These are phyloP conservation scores for Arthroderma sp. DNA, from an alignment of 2,329 filamentous ascomycete genomes.

Conservation along the genomic window DNA sequence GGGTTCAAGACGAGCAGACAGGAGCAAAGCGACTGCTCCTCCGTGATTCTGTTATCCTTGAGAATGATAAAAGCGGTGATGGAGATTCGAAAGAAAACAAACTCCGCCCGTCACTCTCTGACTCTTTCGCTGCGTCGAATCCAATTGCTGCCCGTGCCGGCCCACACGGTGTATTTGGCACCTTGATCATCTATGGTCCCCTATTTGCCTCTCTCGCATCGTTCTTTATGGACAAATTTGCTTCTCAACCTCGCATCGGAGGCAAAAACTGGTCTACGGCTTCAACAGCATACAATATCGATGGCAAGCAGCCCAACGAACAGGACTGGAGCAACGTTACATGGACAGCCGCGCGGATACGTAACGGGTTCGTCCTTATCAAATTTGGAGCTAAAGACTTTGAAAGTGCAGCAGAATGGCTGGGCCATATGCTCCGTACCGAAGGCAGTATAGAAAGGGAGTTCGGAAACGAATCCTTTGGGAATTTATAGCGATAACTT, in stretches of 20 bases:
- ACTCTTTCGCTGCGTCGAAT: conserved; percentile 1
- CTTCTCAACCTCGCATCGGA: conserved; percentile 65
- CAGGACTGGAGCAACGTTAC: conserved; percentile 43
- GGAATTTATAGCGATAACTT: too few species aligned
- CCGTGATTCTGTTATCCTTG: conserved; percentile 71
- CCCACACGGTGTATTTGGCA: conserved; percentile 64
- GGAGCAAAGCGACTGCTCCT: conserved; percentile 52
- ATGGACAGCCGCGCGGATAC: conserved; percentile 70
- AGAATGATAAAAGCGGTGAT: conserved; percentile 34
- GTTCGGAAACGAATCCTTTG: conserved; percentile 63
- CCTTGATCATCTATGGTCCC: conserved; percentile 66
- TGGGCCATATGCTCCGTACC: conserved; percentile 57
- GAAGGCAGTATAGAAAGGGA: conserved; percentile 57
- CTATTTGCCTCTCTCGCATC: conserved; percentile 51
- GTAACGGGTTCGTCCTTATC: conserved; percentile 67
- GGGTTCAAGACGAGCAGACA: conserved; percentile 23
- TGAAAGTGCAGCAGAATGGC: conserved; percentile 68
- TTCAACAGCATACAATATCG: conserved; percentile 3
- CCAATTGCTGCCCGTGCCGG: conserved; percentile 50
- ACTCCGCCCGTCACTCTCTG: background rate
- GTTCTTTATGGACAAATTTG: conserved; percentile 72
- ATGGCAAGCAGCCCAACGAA: conserved; percentile 29
- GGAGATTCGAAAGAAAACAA: conserved; percentile 20
- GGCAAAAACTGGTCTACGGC: conserved; percentile 54
- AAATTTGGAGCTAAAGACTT: conserved; percentile 79